phyloP scores from a whole-genome alignment of 2,329 filamentous ascomycete species.

The Talaromyces sp. region DNA sequence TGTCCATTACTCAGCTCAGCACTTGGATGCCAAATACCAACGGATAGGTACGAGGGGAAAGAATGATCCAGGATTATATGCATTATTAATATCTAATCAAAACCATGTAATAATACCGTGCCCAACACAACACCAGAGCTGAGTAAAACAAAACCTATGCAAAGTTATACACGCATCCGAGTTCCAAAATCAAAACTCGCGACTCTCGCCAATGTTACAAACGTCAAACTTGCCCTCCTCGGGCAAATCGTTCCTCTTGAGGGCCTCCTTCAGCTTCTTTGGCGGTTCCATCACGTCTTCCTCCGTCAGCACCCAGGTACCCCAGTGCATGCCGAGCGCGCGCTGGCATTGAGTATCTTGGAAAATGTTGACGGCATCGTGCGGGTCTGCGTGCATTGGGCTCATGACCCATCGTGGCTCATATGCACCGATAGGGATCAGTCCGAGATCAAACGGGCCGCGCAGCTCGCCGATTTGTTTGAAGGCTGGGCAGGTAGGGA shows the following conservation, averaged over 20 bases:
- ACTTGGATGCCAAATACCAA: no score
- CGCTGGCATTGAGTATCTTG: conserved; percentile 69
- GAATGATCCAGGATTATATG: neutral
- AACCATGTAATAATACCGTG: neutral
- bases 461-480: conserved; percentile 71
- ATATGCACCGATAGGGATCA: conserved; percentile 93
- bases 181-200: conserved; percentile 54
- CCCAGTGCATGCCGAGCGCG: conserved; percentile 90
- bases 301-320: conserved; percentile 76
- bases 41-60: neutral
- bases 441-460: conserved; percentile 82
- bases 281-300: conserved; percentile 86
- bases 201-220: conserved; percentile 78
- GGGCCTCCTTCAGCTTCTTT: conserved; percentile 62
- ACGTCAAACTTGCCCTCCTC: conserved; percentile 75
- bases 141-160: neutral
- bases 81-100: neutral
- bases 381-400: conserved; percentile 78
- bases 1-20: no score
- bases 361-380: conserved; percentile 87
- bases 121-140: neutral
- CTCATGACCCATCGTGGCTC: conserved; percentile 62
- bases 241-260: conserved; percentile 60
- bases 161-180: neutral
- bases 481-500: conserved; percentile 78